phyloP scores from a whole-genome alignment of 2,329 filamentous ascomycete genomes.

The Pseudogymnoascus sp. region DNA sequence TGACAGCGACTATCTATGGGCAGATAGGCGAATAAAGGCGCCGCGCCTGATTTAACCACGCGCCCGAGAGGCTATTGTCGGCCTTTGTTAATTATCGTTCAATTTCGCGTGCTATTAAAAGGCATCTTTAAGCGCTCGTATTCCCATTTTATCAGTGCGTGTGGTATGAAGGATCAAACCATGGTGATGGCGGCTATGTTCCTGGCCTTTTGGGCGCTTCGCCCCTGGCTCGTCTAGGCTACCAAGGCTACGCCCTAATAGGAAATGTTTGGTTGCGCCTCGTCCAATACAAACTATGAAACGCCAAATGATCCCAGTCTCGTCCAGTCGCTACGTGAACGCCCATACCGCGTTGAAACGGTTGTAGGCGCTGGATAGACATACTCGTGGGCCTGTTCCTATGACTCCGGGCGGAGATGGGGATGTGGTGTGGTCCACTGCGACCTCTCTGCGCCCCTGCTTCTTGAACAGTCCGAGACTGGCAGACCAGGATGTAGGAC shows the following conservation, averaged over 20 bases:
- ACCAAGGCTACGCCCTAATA: not conserved
- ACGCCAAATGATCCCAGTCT: conserved; percentile 4
- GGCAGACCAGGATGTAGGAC: not conserved
- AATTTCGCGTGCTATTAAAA: conserved; percentile 3
- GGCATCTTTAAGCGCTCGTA: not conserved
- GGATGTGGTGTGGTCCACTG: not conserved
- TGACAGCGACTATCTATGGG: not conserved
- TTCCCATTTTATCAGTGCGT: not conserved
- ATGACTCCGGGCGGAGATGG: not conserved
- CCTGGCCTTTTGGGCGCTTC: not conserved
- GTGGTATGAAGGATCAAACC: not conserved
- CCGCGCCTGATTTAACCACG: conserved; percentile 2
- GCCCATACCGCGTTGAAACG: not conserved
- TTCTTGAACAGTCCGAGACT: not conserved
- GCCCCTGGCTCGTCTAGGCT: conserved; percentile 3
- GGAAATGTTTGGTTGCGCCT: conserved; percentile 5
- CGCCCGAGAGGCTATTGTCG: not conserved
- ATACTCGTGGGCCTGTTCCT: not conserved
- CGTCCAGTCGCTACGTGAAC: conserved; percentile 2
- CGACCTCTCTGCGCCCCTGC: not conserved
- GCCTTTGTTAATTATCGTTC: not conserved
- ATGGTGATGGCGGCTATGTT: conserved; percentile 1
- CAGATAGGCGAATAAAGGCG: not conserved
- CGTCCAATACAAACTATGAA: conserved; percentile 6
- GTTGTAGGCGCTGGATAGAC: not conserved